Conservation (phyloP, 306 rosid genomes). For the Medicago lupulina region DNA sequence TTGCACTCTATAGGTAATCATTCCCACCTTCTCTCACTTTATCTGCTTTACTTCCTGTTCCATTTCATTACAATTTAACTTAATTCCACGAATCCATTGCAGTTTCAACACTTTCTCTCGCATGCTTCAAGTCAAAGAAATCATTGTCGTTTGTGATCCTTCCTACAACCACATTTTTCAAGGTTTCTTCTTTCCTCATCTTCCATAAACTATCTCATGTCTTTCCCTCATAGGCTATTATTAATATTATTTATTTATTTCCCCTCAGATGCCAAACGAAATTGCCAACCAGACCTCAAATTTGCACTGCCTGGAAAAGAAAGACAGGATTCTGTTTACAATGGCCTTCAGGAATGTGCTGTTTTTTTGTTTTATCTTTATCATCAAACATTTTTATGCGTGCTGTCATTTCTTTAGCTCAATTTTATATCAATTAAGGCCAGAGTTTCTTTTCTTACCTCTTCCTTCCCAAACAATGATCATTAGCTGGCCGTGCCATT, state of each 20-base stretch:
- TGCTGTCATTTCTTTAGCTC: slow-evolving; percentile 26
- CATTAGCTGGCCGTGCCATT: background rate
- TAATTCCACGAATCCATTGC: slow-evolving; percentile 34
- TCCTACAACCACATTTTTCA: slow-evolving; percentile 80
- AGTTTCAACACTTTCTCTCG: slow-evolving; percentile 80
- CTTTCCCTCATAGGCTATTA: slow-evolving; percentile 24
- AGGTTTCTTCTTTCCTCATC: slow-evolving; percentile 53
- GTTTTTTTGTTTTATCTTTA: background rate
- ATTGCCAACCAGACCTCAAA: slow-evolving; percentile 59
- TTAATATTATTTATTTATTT: slow-evolving; percentile 28
- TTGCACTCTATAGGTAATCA: slow-evolving; percentile 78
- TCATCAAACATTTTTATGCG: background rate
- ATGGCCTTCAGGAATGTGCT: slow-evolving; percentile 81
- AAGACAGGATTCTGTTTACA: slow-evolving; percentile 95
- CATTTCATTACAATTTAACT: too few species aligned
- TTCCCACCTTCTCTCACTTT: background rate
- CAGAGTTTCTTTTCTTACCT: slow-evolving; percentile 12
- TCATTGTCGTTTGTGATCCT: slow-evolving; percentile 94
- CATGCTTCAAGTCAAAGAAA: slow-evolving; percentile 82
- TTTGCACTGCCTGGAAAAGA: slow-evolving; percentile 94
- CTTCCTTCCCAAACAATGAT: slow-evolving; percentile 18
- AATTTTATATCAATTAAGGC: slow-evolving; percentile 12
- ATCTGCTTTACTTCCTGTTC: too few species aligned
- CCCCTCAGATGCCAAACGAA: slow-evolving; percentile 60
- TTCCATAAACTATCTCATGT: background rate